phyloP scores from a whole-genome alignment of 768 basidiomycete species.

The Trametes cubensis region DNA sequence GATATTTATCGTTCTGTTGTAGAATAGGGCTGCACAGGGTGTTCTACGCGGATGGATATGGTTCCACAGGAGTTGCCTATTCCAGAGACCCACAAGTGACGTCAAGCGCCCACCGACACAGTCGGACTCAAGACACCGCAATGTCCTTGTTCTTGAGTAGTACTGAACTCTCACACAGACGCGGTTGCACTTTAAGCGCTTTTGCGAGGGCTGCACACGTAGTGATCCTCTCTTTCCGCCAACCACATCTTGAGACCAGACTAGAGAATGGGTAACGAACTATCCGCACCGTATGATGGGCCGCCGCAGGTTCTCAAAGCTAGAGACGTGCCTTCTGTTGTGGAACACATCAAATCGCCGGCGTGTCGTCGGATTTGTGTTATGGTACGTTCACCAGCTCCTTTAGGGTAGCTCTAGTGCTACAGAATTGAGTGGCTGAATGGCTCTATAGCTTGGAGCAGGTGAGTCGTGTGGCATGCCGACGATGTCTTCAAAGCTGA shows the following conservation, averaged over 20 bases:
- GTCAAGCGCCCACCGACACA: neutral
- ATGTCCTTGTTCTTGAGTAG: too few relatives aligned
- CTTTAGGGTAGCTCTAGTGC: neutral
- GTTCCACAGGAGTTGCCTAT: slow-evolving; percentile 7
- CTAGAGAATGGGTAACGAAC: slow-evolving; percentile 21
- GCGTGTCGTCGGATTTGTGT: slow-evolving; percentile 69
- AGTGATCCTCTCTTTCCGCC: neutral
- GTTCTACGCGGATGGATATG: neutral
- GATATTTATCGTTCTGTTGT: neutral
- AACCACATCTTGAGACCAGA: neutral
- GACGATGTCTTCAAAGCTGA: neutral
- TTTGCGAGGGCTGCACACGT: too few relatives aligned
- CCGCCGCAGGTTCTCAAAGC: slow-evolving; percentile 35
- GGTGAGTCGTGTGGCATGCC: slow-evolving; percentile 45
- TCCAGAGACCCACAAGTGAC: slow-evolving; percentile 3
- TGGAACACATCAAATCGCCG: slow-evolving; percentile 69
- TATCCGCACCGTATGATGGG: slow-evolving; percentile 25
- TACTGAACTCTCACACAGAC: slow-evolving; percentile 2
- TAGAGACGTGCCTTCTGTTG: slow-evolving; percentile 49
- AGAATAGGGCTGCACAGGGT: neutral
- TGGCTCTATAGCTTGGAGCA: slow-evolving; percentile 58
- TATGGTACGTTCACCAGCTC: slow-evolving; percentile 54
- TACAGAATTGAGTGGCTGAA: neutral
- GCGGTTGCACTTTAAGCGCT: too few relatives aligned
- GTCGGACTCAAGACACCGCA: neutral